Percentiles rank a stretch among this genome's conserved stretches.
phyloP scores from a whole-genome alignment of 2,329 filamentous ascomycete species.

The Camillea tinctor region DNA sequence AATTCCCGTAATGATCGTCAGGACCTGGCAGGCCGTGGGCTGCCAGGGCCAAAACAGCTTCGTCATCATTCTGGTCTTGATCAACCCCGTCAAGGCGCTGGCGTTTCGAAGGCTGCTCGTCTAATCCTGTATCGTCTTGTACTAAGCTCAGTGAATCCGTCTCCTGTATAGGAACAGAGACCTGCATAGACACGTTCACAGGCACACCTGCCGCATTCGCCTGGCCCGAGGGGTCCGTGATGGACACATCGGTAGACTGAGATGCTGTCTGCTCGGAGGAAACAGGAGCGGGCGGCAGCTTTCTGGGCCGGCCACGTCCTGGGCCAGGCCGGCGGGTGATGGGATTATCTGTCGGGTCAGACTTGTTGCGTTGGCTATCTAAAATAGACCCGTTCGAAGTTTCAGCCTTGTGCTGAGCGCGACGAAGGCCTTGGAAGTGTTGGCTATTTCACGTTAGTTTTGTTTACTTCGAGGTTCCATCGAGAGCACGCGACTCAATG shows the following conservation, averaged over 20 bases:
- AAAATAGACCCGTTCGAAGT: constrained; percentile 30
- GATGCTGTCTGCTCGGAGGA: constrained; percentile 5
- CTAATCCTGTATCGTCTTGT: constrained; percentile 20
- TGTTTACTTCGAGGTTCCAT: too few relatives aligned
- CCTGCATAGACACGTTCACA: constrained; percentile 10
- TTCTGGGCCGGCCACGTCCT: constrained; percentile 53
- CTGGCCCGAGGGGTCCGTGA: constrained; percentile 9
- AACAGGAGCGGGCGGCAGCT: constrained; percentile 35
- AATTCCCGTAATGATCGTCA: constrained; percentile 24
- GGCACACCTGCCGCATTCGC: constrained; percentile 7
- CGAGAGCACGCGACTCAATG: not conserved
- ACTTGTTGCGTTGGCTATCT: constrained; percentile 37
- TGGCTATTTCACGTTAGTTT: constrained; percentile 42
- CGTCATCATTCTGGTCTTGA: constrained; percentile 23
- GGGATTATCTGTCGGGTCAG: constrained; percentile 54
- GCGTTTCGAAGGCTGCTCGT: constrained; percentile 33
- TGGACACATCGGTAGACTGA: constrained; percentile 3
- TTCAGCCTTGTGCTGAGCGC: constrained; percentile 54
- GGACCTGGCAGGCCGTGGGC: constrained; percentile 25
- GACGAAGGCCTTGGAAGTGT: constrained; percentile 59
- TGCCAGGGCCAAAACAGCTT: constrained; percentile 29
- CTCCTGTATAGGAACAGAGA: constrained; percentile 15
- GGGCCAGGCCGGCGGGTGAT: constrained; percentile 61
- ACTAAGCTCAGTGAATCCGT: constrained; percentile 18
- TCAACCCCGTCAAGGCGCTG: constrained; percentile 28